Base-by-base conservation (phyloP, 148 eudicot species). In the Vaccinium macrocarpon region DNA sequence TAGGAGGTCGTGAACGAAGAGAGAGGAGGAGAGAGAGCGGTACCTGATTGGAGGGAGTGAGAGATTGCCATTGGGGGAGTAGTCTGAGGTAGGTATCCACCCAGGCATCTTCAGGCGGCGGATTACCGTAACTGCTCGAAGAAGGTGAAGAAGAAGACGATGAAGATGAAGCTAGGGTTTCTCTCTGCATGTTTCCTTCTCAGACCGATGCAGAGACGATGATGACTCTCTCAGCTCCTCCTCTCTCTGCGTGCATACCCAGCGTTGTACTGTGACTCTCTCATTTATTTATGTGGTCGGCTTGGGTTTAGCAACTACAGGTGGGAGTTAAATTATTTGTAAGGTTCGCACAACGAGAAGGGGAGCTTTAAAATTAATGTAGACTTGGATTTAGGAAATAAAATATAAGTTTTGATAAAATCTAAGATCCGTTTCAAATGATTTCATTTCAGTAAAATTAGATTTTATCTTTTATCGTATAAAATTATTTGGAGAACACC, bases 11-110 rank as follows among this genome's bases (percentile, higher is more conserved):
- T 29, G 73, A 13, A 29, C 2, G 38, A 29, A 68, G 38, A 29
- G 13, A 5, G 73, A n/a, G 27, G 68, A 62, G n/a, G 57, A 59
- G 70, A 27, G 71, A 49, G 73, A 49, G 46, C 10, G 48, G 2
- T 82, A 93, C 98, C 90, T 84, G 91, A 82, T 83, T 87, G 83
- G 90, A 71, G 84, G 84, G 86, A 38, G 91, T 68, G 73, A 81
- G 86, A 23, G 98, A 88, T 82, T 74, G 92, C 98, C 98, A 96
- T 38, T 90, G 92, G 75, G 95, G 97, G n/a, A 86, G 90, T 32
- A 93, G 78, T 10, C 74, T 89, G 15, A 53, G 88, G 87, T 86
- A 91, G 9, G 96, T 75, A 75, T 75, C 82, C 74, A 93, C 64
- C 98, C 98, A 96, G 70, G 93, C 91, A 61, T 91, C 90, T 81